Conservation (phyloP, 1,284 basidiomycete species). For the Cystobasidium slooffiae region DNA sequence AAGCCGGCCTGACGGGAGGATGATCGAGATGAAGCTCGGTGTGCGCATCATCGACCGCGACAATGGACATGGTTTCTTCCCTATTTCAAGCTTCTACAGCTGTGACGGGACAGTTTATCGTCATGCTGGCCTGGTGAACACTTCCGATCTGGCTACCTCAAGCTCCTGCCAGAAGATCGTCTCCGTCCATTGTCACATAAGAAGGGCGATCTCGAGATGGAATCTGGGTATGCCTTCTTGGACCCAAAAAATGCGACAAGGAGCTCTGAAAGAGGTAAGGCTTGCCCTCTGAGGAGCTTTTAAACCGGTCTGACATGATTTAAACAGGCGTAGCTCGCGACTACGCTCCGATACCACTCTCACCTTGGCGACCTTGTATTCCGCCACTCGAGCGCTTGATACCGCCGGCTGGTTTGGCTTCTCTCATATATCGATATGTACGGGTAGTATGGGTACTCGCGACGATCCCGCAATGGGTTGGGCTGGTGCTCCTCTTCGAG, state of each 20-base stretch:
- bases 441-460: constrained; percentile 38
- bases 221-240: constrained; percentile 33
- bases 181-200: too few species aligned
- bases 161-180: too few species aligned
- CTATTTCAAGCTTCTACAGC: background rate
- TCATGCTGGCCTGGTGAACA: background rate
- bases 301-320: background rate
- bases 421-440: constrained; percentile 36
- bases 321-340: constrained; percentile 20
- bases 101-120: background rate
- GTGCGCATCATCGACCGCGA: background rate
- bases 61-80: background rate
- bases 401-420: constrained; percentile 19
- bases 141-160: background rate
- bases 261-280: constrained; percentile 8
- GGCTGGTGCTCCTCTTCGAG: constrained; percentile 19
- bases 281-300: background rate
- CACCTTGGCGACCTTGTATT: constrained; percentile 39
- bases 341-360: constrained; percentile 40
- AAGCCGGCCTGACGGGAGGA: background rate
- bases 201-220: constrained; percentile 4
- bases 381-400: constrained; percentile 26
- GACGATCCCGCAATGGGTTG: constrained; percentile 26
- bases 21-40: background rate
- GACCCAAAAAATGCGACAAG: constrained; percentile 25